Evolutionary conservation across 1,139 yeast genomes (phyloP).

Genomic region (Taphrina deformans): DNA sequence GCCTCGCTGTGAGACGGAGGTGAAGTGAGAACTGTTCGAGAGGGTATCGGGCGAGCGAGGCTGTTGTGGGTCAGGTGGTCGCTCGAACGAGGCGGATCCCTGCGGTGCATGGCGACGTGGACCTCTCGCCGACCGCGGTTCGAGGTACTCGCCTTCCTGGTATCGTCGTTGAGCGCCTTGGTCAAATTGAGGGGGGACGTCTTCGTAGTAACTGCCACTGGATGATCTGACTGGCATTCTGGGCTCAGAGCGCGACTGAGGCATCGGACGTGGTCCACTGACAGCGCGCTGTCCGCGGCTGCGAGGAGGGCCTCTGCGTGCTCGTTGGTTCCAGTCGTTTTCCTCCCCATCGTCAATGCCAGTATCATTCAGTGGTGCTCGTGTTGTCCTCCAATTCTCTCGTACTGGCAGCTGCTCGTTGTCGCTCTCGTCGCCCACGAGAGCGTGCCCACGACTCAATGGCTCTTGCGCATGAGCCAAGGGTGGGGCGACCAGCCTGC

Average conservation of each 20-base stretch:
- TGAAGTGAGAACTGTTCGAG: constrained; percentile 28
- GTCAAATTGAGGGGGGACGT: constrained; percentile 10
- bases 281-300: constrained; percentile 2
- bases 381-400: neutral
- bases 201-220: constrained; percentile 20
- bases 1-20: constrained; percentile 31
- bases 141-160: neutral
- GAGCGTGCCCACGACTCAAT: neutral
- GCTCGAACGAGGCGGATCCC: constrained; percentile 6
- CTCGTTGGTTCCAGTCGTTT: neutral
- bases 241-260: neutral
- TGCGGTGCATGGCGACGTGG: constrained; percentile 13
- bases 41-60: constrained; percentile 22
- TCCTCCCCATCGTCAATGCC: neutral
- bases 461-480: constrained; percentile 5
- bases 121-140: neutral
- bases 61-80: constrained; percentile 15
- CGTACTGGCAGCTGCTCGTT: neutral
- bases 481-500: neutral
- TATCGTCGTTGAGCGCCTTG: neutral
- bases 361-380: neutral
- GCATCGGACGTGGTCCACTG: constrained; percentile 31
- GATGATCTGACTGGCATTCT: neutral
- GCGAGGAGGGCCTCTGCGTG: neutral
- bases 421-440: neutral